These are phyloP conservation scores for Kokia cookei DNA, from an alignment of 441 rosid genomes.

Conservation along the genomic window DNA sequence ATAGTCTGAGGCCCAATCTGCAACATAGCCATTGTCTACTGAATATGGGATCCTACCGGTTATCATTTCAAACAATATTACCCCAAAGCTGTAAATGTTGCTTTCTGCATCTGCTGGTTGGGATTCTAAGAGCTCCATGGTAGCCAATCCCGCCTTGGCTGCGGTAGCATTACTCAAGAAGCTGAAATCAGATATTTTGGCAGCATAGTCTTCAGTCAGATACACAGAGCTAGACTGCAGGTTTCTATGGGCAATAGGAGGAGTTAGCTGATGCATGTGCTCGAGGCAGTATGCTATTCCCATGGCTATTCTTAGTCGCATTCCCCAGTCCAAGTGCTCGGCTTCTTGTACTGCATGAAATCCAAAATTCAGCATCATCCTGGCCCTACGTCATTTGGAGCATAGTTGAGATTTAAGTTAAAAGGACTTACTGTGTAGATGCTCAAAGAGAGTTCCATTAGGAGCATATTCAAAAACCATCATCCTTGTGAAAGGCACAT, in stretches of 20 bases:
- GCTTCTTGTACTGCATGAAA: constrained; percentile 63
- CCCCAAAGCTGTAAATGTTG: constrained; percentile 63
- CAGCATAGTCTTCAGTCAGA: constrained; percentile 91
- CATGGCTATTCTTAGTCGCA: constrained; percentile 74
- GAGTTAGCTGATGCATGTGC: constrained; percentile 77
- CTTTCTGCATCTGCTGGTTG: constrained; percentile 31
- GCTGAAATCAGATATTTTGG: constrained; percentile 77
- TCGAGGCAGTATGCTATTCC: constrained; percentile 92
- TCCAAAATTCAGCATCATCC: constrained; percentile 1
- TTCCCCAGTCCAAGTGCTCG: constrained; percentile 87
- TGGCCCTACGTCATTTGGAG: background rate
- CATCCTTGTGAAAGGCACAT: constrained; percentile 82
- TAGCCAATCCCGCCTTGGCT: constrained; percentile 33
- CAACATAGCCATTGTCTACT: constrained; percentile 28
- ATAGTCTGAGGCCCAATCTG: constrained; percentile 33
- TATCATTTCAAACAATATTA: constrained; percentile 64
- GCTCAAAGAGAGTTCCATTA: constrained; percentile 91
- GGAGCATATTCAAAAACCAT: constrained; percentile 96
- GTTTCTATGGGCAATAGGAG: constrained; percentile 53
- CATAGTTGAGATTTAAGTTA: background rate
- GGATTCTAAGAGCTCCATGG: constrained; percentile 36
- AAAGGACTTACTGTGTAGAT: constrained; percentile 71
- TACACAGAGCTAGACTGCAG: constrained; percentile 64
- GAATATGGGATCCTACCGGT: constrained; percentile 58
- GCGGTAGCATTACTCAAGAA: constrained; percentile 42